Evolutionary conservation across 2,329 filamentous ascomycete species (phyloP).

Genomic region (Herpotrichia juniperi): DNA sequence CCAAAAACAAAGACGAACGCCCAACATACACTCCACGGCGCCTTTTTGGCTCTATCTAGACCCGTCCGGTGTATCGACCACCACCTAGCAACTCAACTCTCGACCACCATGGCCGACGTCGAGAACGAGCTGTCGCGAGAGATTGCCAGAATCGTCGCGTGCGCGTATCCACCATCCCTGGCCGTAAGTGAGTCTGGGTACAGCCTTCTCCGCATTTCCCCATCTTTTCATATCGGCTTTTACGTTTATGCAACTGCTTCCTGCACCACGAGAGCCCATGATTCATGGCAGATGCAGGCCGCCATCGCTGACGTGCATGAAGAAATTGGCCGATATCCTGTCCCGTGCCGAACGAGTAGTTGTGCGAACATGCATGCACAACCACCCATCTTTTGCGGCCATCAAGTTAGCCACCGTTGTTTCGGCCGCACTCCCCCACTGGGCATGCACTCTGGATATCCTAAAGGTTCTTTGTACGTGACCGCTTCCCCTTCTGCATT

Average conservation of each 20-base stretch:
- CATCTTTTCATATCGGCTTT: constrained; percentile 4
- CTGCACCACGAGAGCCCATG: constrained; percentile 27
- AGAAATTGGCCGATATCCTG: constrained; percentile 47
- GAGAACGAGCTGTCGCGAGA: constrained; percentile 43
- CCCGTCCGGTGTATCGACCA: constrained; percentile 1
- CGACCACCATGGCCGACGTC: constrained; percentile 22
- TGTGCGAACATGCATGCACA: constrained; percentile 53
- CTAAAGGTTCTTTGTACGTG: constrained; percentile 56
- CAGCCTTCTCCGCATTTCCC: constrained; percentile 6
- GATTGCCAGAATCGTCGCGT: constrained; percentile 54
- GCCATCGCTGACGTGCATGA: constrained; percentile 27
- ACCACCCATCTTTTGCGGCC: constrained; percentile 57
- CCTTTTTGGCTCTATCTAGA: neutral
- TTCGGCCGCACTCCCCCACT: constrained; percentile 58
- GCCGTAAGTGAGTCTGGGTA: constrained; percentile 46
- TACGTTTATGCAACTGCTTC: constrained; percentile 8
- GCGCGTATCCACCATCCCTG: constrained; percentile 58
- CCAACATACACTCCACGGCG: neutral
- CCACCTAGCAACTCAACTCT: constrained; percentile 1
- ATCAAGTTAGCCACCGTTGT: constrained; percentile 49
- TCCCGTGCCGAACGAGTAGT: constrained; percentile 35
- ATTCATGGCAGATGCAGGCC: constrained; percentile 22
- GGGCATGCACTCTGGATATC: constrained; percentile 57
- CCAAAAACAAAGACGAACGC: constrained; percentile 9
- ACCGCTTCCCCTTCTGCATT: constrained; percentile 5